phyloP scores from a whole-genome alignment of 768 basidiomycete genomes.

The Dentipellis fragilis region DNA sequence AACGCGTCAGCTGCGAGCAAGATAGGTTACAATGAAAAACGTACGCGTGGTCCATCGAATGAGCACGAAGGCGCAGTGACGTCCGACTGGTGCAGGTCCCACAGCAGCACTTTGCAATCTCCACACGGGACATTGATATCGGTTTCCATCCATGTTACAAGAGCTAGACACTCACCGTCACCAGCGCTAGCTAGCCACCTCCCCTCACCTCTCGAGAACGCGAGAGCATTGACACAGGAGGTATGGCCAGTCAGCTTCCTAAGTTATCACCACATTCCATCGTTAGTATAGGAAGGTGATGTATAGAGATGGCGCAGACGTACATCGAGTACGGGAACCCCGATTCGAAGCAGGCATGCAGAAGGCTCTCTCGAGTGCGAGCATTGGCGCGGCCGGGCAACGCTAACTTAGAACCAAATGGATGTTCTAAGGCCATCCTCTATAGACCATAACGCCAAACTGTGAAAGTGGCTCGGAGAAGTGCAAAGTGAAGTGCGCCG shows the following conservation, averaged over 20 bases:
- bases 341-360: not conserved
- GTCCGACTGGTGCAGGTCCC: slow-evolving; percentile 27
- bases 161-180: slow-evolving; percentile 20
- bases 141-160: not conserved
- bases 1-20: not conserved
- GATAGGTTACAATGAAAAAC: not conserved
- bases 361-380: not conserved
- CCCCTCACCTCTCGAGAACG: slow-evolving; percentile 24
- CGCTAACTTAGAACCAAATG: not conserved
- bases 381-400: too few species aligned
- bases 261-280: not conserved
- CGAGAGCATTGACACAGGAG: slow-evolving; percentile 28
- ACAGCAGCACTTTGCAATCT: slow-evolving; percentile 25
- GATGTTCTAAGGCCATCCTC: not conserved
- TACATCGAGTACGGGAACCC: not conserved
- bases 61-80: slow-evolving; percentile 17
- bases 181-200: slow-evolving; percentile 30
- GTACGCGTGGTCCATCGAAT: slow-evolving; percentile 20
- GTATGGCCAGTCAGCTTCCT: slow-evolving; percentile 25
- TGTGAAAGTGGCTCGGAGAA: too few species aligned
- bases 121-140: not conserved
- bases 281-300: not conserved
- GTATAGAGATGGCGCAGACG: not conserved
- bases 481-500: too few species aligned
- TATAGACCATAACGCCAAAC: too few species aligned